Percentiles rank a stretch among this genome's conserved stretches.
Evolutionary conservation across 148 eudicot species (phyloP).

Genomic region (Rhododendron simsii): DNA sequence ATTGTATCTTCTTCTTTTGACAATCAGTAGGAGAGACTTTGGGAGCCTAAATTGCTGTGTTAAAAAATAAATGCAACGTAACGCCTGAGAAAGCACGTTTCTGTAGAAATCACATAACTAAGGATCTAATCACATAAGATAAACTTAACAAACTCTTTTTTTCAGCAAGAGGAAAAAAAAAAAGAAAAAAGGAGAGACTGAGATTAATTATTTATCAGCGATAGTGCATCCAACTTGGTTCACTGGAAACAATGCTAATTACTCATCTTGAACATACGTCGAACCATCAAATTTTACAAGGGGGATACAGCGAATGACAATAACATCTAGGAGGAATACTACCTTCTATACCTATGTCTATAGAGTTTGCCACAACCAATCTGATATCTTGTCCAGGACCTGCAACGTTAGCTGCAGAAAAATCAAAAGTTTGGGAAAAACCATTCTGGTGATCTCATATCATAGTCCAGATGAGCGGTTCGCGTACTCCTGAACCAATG

Average conservation of each 20-base stretch:
- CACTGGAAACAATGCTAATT: background rate
- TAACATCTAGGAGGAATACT: background rate
- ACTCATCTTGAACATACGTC: background rate
- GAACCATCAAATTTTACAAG: background rate
- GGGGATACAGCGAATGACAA: background rate
- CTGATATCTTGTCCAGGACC: background rate
- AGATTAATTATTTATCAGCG: background rate
- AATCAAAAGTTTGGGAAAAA: background rate
- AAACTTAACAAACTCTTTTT: background rate
- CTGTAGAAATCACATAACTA: background rate
- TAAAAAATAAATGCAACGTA: too few relatives aligned
- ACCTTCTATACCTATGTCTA: background rate
- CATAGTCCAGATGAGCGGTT: slow-evolving; percentile 65
- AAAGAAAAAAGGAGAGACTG: background rate
- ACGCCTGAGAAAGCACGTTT: background rate
- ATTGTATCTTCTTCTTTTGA: too few relatives aligned
- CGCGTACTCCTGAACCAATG: slow-evolving; percentile 91
- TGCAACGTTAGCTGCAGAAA: slow-evolving; percentile 5
- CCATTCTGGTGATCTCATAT: slow-evolving; percentile 24
- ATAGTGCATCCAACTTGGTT: background rate
- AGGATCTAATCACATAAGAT: background rate
- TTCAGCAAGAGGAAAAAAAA: background rate
- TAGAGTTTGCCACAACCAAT: background rate
- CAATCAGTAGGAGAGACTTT: too few relatives aligned
- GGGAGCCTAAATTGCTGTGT: too few relatives aligned